Evolutionary conservation across 352 stramenopile species (phyloP).

Genomic region (Pythium monospermum): DNA sequence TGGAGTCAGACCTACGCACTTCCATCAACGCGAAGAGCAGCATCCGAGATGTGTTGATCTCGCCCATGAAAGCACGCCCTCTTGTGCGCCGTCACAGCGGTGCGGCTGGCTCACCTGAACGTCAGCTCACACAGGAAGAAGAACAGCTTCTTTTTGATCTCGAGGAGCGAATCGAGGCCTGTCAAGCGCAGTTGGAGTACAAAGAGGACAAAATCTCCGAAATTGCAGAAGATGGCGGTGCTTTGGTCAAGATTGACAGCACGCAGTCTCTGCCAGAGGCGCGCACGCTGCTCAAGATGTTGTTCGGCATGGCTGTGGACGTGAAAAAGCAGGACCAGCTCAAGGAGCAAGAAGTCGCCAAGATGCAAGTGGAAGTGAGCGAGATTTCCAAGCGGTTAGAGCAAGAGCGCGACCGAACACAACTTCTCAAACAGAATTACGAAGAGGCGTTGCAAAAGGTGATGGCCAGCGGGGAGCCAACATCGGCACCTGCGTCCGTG

Average conservation of each 20-base stretch:
- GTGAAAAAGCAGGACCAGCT: slow-evolving; percentile 83
- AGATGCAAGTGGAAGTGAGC: slow-evolving; percentile 64
- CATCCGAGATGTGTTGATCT: slow-evolving; percentile 80
- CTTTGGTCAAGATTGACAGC: slow-evolving; percentile 76
- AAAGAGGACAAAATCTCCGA: slow-evolving; percentile 88
- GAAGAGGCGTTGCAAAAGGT: slow-evolving; percentile 80
- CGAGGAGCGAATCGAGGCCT: slow-evolving; percentile 83
- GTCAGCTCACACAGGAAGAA: slow-evolving; percentile 69
- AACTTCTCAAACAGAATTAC: slow-evolving; percentile 79
- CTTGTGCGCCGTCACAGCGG: slow-evolving; percentile 41
- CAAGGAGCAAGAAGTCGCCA: slow-evolving; percentile 74
- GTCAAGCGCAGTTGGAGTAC: slow-evolving; percentile 82
- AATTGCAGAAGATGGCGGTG: slow-evolving; percentile 47
- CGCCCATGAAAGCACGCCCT: slow-evolving; percentile 47
- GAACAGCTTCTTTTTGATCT: slow-evolving; percentile 79
- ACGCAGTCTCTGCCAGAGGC: slow-evolving; percentile 81
- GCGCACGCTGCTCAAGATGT: slow-evolving; percentile 74
- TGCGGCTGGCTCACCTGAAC: slow-evolving; percentile 21
- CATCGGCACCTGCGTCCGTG: slow-evolving; percentile 11
- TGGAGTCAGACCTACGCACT: slow-evolving; percentile 64
- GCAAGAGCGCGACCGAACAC: slow-evolving; percentile 64
- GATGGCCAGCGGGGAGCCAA: slow-evolving; percentile 34
- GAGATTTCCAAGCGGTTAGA: slow-evolving; percentile 59
- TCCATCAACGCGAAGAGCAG: slow-evolving; percentile 54
- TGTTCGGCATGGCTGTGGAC: slow-evolving; percentile 85